Conservation (phyloP, 2,329 filamentous ascomycete species). For the Trichoderma sp. region DNA sequence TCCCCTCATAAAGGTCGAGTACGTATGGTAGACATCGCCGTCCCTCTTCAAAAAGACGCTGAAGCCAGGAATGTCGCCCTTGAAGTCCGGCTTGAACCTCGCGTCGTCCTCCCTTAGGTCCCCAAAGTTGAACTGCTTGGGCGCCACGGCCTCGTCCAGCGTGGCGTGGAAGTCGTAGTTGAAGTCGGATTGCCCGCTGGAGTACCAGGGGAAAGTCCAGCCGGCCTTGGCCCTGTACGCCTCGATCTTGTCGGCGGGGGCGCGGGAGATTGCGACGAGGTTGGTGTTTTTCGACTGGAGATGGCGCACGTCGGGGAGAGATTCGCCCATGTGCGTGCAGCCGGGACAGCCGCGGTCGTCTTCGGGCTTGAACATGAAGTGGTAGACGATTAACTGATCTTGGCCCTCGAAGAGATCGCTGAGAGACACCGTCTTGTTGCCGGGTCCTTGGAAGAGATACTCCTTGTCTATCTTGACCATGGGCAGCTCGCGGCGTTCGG, state of each 20-base stretch:
- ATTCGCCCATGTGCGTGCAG: constrained; percentile 39
- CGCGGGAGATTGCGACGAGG: constrained; percentile 39
- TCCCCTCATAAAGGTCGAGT: constrained; percentile 35
- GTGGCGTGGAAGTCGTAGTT: constrained; percentile 41
- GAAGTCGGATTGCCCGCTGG: constrained; percentile 35
- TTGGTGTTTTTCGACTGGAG: constrained; percentile 37
- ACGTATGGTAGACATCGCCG: constrained; percentile 37
- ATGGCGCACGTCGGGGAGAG: constrained; percentile 38
- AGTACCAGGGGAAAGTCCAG: constrained; percentile 43
- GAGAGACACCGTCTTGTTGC: constrained; percentile 27
- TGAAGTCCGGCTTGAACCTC: constrained; percentile 29
- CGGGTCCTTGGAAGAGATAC: constrained; percentile 35
- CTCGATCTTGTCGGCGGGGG: constrained; percentile 36
- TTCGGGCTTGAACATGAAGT: constrained; percentile 44
- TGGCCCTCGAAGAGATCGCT: constrained; percentile 33
- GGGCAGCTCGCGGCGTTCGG: constrained; percentile 36
- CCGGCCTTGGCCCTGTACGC: constrained; percentile 37
- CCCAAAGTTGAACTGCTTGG: constrained; percentile 29
- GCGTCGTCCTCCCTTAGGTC: constrained; percentile 27
- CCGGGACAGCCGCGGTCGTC: constrained; percentile 36
- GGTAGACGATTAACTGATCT: constrained; percentile 41
- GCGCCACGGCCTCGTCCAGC: constrained; percentile 28
- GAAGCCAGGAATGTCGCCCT: constrained; percentile 36
- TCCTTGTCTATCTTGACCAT: constrained; percentile 38
- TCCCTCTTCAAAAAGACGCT: constrained; percentile 36